A percentile compares a stretch with the other conserved stretches of the same genome.
These are phyloP conservation scores for Phytophthora fragariaefolia DNA, from an alignment of 352 stramenopile genomes.

Conservation along the genomic window DNA sequence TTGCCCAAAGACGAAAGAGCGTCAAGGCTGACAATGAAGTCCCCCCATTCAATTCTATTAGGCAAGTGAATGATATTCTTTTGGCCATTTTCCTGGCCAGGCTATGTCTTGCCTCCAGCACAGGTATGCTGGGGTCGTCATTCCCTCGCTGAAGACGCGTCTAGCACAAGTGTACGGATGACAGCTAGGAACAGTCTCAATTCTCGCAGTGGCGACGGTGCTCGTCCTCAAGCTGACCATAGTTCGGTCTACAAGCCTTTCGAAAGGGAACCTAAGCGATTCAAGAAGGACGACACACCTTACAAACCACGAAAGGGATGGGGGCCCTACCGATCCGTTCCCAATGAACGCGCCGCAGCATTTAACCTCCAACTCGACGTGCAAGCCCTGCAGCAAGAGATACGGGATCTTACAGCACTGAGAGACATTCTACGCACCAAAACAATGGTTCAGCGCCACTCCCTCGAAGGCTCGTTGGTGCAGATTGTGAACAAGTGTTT, in stretches of 20 bases:
- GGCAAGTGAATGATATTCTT: too few species aligned
- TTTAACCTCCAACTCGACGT: constrained; percentile 52
- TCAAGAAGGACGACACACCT: constrained; percentile 9
- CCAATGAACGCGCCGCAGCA: constrained; percentile 34
- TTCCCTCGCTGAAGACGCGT: too few species aligned
- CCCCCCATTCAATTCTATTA: too few species aligned
- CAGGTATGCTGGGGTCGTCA: too few species aligned
- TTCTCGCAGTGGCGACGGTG: background rate
- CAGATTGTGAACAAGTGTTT: constrained; percentile 22
- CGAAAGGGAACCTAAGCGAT: constrained; percentile 2
- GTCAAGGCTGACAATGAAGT: too few species aligned
- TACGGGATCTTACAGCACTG: constrained; percentile 34
- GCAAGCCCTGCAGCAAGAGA: constrained; percentile 34
- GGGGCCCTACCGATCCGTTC: constrained; percentile 40
- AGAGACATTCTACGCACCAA: constrained; percentile 14
- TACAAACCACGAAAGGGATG: constrained; percentile 17
- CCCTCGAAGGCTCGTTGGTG: constrained; percentile 11
- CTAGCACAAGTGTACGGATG: too few species aligned
- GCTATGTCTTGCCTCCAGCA: too few species aligned
- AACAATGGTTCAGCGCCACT: constrained; percentile 12
- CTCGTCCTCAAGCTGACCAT: background rate
- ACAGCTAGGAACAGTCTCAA: too few species aligned
- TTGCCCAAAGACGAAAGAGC: too few species aligned
- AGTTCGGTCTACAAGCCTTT: background rate
- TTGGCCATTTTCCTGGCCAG: too few species aligned